Conservation (phyloP, 495 filamentous ascomycete species). For the Lichenothelia convexa region DNA sequence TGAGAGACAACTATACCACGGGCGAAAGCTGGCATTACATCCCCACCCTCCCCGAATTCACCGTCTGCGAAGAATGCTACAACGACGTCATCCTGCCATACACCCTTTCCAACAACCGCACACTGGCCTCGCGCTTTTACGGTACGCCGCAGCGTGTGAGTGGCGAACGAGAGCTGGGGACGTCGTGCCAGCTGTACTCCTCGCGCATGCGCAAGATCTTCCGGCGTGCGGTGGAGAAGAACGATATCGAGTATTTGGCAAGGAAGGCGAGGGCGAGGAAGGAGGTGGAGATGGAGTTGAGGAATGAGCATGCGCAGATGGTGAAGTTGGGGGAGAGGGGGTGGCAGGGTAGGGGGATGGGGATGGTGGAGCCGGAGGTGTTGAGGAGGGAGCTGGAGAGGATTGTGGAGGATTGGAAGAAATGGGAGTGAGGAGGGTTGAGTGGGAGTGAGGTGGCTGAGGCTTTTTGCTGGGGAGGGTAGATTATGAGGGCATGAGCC, state of each 20-base stretch:
- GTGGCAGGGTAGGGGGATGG: background rate
- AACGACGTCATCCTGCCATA: constrained; percentile 48
- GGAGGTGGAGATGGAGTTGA: constrained; percentile 14
- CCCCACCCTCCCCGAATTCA: constrained; percentile 41
- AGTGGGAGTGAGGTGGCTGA: too few species aligned
- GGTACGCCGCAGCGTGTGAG: constrained; percentile 26
- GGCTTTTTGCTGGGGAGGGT: too few species aligned
- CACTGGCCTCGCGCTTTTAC: constrained; percentile 39
- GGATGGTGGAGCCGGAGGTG: constrained; percentile 2
- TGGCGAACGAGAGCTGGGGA: constrained; percentile 25
- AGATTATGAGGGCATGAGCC: too few species aligned
- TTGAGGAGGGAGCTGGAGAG: constrained; percentile 7
- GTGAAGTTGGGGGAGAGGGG: constrained; percentile 7
- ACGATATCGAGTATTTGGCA: constrained; percentile 51
- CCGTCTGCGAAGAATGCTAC: constrained; percentile 57
- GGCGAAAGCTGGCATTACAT: constrained; percentile 42
- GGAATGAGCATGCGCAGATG: constrained; percentile 10
- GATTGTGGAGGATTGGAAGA: constrained; percentile 11
- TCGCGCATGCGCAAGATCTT: constrained; percentile 53
- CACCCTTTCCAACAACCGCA: constrained; percentile 27
- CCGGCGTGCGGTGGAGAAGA: constrained; percentile 33
- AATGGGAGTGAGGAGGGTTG: constrained; percentile 8
- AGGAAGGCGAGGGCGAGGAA: constrained; percentile 46
- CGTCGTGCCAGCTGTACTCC: constrained; percentile 59
- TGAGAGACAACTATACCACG: constrained; percentile 29